phyloP scores from a whole-genome alignment of 2,329 filamentous ascomycete genomes.

The Tympanopsis confertula region DNA sequence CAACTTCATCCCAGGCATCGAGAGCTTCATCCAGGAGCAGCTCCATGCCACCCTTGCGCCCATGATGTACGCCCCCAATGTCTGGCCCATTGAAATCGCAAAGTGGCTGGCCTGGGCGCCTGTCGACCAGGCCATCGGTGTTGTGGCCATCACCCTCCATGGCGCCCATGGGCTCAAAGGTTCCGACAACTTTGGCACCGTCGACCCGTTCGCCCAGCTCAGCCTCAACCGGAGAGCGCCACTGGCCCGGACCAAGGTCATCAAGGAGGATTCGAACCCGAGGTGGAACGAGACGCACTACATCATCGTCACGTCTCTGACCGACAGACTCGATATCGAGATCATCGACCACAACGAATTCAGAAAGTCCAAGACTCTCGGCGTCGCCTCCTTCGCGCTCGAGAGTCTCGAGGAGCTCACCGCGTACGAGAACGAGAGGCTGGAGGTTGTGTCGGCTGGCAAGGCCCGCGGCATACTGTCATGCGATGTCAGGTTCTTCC shows the following conservation, averaged over 20 bases:
- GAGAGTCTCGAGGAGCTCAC: constrained; percentile 68
- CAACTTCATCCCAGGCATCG: constrained; percentile 93
- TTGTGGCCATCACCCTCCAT: constrained; percentile 82
- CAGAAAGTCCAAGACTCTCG: constrained; percentile 92
- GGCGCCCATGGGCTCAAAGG: constrained; percentile 90
- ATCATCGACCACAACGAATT: constrained; percentile 91
- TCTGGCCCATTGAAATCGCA: constrained; percentile 95
- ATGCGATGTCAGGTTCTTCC: constrained; percentile 87
- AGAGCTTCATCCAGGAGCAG: constrained; percentile 87
- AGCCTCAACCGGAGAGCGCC: constrained; percentile 74
- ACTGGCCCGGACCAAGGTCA: constrained; percentile 77
- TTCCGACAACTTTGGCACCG: constrained; percentile 82
- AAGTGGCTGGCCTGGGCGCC: constrained; percentile 94
- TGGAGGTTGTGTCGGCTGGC: constrained; percentile 77
- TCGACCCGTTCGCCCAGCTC: constrained; percentile 79
- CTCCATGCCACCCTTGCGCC: constrained; percentile 87
- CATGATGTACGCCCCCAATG: constrained; percentile 97
- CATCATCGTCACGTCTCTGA: constrained; percentile 82
- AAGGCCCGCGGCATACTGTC: constrained; percentile 71
- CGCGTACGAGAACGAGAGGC: constrained; percentile 71
- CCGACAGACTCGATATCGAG: constrained; percentile 74
- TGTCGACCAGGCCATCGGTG: constrained; percentile 90
- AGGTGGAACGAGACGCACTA: constrained; percentile 97
- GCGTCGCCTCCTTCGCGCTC: constrained; percentile 72
- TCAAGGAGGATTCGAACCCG: constrained; percentile 75